Percentiles rank a stretch among this genome's conserved stretches.
phyloP scores from a whole-genome alignment of 164 flowering plant genomes.

The Houttuynia cordata region DNA sequence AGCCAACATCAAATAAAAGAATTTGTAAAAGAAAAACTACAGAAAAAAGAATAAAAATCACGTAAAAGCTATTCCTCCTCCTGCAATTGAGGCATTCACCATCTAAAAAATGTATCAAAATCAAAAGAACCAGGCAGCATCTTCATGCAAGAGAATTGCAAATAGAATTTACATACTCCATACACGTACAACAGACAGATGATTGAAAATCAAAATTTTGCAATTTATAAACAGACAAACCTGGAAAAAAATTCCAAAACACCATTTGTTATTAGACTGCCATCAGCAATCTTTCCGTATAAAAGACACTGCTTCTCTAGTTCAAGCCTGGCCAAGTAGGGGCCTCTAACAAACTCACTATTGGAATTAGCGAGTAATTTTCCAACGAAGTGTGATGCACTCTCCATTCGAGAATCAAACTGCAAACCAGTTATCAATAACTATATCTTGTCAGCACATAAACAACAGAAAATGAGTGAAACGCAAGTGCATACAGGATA shows the following conservation, averaged over 20 bases:
- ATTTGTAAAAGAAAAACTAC: neutral
- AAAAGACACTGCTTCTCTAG: slow-evolving; percentile 58
- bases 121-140: no score
- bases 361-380: slow-evolving; percentile 30
- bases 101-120: no score
- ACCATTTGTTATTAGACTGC: slow-evolving; percentile 28
- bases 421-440: slow-evolving; percentile 24
- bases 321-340: slow-evolving; percentile 70
- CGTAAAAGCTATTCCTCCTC: no score
- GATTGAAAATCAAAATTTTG: neutral
- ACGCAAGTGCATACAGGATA: no score
- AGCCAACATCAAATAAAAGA: no score
- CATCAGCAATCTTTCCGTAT: slow-evolving; percentile 46
- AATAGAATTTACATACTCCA: neutral
- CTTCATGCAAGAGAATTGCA: no score
- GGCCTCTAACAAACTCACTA: slow-evolving; percentile 38
- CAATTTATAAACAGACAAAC: slow-evolving; percentile 21
- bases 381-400: slow-evolving; percentile 39
- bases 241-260: slow-evolving; percentile 51
- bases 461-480: no score
- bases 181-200: neutral
- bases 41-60: neutral
- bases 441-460: neutral
- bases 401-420: slow-evolving; percentile 61
- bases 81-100: no score